phyloP scores from a whole-genome alignment of 495 filamentous ascomycete species.

The Tuber indicum region DNA sequence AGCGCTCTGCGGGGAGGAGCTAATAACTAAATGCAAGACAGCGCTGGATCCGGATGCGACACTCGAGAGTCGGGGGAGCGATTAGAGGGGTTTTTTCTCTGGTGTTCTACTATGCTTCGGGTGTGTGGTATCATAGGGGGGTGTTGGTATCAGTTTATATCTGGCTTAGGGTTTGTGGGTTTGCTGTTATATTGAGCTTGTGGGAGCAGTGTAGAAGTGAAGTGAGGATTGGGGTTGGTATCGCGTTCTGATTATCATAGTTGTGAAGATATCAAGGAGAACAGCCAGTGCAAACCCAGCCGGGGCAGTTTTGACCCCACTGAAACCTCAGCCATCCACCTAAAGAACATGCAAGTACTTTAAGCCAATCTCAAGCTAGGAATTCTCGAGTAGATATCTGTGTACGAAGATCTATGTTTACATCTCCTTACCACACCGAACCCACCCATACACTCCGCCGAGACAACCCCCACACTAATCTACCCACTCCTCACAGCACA shows the following conservation, averaged over 20 bases:
- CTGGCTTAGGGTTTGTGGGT: neutral
- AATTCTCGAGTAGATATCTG: conserved; percentile 12
- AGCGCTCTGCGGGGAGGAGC: conserved; percentile 47
- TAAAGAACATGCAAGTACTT: neutral
- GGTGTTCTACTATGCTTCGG: conserved; percentile 43
- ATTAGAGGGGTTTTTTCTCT: conserved; percentile 53
- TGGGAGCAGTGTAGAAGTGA: neutral
- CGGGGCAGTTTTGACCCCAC: neutral
- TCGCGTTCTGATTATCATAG: neutral
- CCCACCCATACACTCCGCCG: conserved; percentile 11
- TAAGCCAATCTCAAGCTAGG: neutral
- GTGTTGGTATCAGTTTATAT: neutral
- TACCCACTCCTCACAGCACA: neutral
- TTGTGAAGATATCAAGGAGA: neutral
- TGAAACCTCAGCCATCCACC: neutral
- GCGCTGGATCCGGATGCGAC: conserved; percentile 51
- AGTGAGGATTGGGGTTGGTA: neutral
- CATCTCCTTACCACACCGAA: conserved; percentile 10
- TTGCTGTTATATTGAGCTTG: neutral
- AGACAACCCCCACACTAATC: neutral
- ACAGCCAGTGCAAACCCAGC: neutral
- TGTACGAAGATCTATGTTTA: conserved; percentile 16
- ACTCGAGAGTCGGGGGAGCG: conserved; percentile 45
- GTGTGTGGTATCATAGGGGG: neutral
- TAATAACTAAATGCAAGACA: conserved; percentile 52